Conservation (phyloP, 2,329 filamentous ascomycete species). For the Fonsecaea nubica region DNA sequence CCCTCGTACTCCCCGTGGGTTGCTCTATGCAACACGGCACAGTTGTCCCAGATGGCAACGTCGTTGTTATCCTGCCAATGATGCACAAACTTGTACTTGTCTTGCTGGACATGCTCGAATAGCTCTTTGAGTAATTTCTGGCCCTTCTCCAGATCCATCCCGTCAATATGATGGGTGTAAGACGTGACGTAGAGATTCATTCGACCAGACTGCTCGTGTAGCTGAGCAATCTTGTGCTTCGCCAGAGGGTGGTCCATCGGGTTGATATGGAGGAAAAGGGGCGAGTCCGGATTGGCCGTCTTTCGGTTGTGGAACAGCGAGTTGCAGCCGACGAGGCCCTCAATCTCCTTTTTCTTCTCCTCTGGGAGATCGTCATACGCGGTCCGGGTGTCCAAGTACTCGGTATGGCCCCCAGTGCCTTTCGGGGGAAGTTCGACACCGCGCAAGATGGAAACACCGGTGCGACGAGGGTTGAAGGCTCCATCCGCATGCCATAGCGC, state of each 20-base stretch:
- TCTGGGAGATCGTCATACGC: slow-evolving; percentile 24
- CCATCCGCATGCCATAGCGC: slow-evolving; percentile 18
- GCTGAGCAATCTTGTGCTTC: slow-evolving; percentile 15
- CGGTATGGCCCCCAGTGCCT: slow-evolving; percentile 16
- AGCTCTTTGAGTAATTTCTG: slow-evolving; percentile 9
- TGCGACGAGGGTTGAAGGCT: slow-evolving; percentile 10
- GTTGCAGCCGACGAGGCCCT: slow-evolving; percentile 11
- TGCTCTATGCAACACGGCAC: slow-evolving; percentile 17
- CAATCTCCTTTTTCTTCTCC: slow-evolving; percentile 18
- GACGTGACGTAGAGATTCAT: slow-evolving; percentile 19
- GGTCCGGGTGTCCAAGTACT: slow-evolving; percentile 15
- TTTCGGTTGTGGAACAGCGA: slow-evolving; percentile 23
- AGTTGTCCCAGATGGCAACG: slow-evolving; percentile 21
- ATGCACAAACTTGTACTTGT: slow-evolving; percentile 12
- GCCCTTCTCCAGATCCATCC: slow-evolving; percentile 11
- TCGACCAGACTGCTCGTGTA: slow-evolving; percentile 14
- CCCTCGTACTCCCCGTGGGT: slow-evolving; percentile 9
- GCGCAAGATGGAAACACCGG: slow-evolving; percentile 10
- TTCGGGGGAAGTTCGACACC: slow-evolving; percentile 15
- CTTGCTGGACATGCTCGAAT: slow-evolving; percentile 1
- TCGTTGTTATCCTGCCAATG: slow-evolving; percentile 13
- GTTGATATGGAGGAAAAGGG: slow-evolving; percentile 14
- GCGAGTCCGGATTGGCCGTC: slow-evolving; percentile 16
- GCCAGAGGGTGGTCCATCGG: slow-evolving; percentile 3
- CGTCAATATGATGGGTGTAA: slow-evolving; percentile 19